Conservation (phyloP, 192 early-diverging fungal genomes). For the Linderina pennispora region DNA sequence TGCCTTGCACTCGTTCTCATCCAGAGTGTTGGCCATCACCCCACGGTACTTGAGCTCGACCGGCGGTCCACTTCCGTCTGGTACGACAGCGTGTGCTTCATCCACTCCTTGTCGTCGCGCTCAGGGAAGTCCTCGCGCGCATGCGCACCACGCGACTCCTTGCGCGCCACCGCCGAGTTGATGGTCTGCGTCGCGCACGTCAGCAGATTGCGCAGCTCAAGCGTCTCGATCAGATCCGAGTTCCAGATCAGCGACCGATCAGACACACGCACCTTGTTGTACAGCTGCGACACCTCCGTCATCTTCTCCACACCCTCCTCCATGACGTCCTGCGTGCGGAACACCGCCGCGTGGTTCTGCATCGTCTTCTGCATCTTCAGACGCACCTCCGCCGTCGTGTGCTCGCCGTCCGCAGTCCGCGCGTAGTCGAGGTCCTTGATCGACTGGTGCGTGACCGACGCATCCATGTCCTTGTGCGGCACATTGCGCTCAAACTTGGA, state of each 20-base stretch:
- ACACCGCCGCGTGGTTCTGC: slow-evolving; percentile 97
- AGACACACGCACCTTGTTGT: slow-evolving; percentile 78
- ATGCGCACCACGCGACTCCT: slow-evolving; percentile 98
- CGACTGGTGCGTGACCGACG: slow-evolving; percentile 79
- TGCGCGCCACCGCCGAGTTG: slow-evolving; percentile 82
- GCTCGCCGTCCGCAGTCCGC: slow-evolving; percentile 74
- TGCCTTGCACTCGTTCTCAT: slow-evolving; percentile 87
- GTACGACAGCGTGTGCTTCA: slow-evolving; percentile 98
- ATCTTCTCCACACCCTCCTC: slow-evolving; percentile 88
- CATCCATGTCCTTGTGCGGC: slow-evolving; percentile 74
- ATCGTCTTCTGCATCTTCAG: slow-evolving; percentile 97
- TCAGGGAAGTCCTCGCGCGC: slow-evolving; percentile 90
- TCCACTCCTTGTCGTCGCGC: slow-evolving; percentile 92
- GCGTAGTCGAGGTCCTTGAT: slow-evolving; percentile 95
- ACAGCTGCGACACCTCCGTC: slow-evolving; percentile 70
- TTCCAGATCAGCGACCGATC: slow-evolving; percentile 98
- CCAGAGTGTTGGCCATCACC: slow-evolving; percentile 78
- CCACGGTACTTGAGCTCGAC: slow-evolving; percentile 78
- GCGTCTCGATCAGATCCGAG: slow-evolving; percentile 92
- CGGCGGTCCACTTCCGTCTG: slow-evolving; percentile 71
- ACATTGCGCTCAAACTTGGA: slow-evolving; percentile 84
- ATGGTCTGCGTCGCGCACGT: slow-evolving; percentile 92
- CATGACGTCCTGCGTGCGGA: slow-evolving; percentile 83
- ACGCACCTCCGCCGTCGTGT: slow-evolving; percentile 78
- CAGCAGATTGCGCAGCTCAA: slow-evolving; percentile 97